phyloP scores from a whole-genome alignment of 192 early-diverging fungal genomes.

The Backusella luteola region DNA sequence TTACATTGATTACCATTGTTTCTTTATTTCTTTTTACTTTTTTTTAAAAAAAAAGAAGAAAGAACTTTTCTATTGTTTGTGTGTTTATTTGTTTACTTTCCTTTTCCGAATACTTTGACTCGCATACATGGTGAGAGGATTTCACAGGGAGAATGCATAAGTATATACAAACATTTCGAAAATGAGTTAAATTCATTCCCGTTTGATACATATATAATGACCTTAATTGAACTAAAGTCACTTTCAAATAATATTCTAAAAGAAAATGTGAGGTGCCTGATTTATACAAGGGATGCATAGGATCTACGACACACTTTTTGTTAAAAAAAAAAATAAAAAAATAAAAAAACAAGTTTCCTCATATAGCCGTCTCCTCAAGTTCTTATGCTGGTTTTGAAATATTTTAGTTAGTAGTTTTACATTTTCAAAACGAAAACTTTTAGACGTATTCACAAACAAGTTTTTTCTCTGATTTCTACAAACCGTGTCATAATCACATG shows the following conservation, averaged over 20 bases:
- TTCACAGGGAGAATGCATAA: not conserved
- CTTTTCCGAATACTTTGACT: not conserved
- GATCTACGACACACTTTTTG: not conserved
- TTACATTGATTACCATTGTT: not conserved
- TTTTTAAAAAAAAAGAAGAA: not conserved
- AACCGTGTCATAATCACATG: not conserved
- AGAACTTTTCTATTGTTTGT: not conserved
- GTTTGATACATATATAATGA: not conserved
- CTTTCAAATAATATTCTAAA: not conserved
- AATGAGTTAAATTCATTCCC: not conserved
- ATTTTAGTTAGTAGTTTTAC: not conserved
- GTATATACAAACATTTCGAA: not conserved
- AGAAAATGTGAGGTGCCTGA: not conserved
- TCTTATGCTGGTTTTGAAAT: not conserved
- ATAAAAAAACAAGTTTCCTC: not conserved
- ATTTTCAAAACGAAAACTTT: not conserved
- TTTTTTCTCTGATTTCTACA: not conserved
- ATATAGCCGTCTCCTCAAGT: not conserved
- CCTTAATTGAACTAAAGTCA: not conserved
- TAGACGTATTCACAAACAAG: not conserved
- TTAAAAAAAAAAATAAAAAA: not conserved
- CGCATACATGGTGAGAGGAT: not conserved
- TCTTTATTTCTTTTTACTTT: not conserved
- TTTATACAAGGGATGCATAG: no score
- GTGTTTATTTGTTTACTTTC: not conserved